Evolutionary conservation across 2,329 filamentous ascomycete genomes (phyloP).

Genomic region (Colletotrichum nymphaeae): DNA sequence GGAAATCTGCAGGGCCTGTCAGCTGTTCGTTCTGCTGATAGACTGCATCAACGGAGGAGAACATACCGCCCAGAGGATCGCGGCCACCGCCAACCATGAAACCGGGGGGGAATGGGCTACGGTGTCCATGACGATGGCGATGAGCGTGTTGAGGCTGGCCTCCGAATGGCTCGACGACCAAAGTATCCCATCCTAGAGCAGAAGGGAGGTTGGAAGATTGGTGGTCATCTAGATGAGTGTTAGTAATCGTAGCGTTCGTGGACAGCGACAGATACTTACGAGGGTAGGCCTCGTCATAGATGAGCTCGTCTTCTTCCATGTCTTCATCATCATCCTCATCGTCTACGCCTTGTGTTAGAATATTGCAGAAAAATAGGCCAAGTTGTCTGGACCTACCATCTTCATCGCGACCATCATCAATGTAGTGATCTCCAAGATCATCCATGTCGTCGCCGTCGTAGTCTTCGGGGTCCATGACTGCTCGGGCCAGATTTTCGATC

Average conservation of each 20-base stretch:
- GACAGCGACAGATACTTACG: constrained; percentile 53
- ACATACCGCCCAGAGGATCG: constrained; percentile 53
- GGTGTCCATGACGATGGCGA: constrained; percentile 66
- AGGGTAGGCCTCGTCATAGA: constrained; percentile 70
- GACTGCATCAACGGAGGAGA: neutral
- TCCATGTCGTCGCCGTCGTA: constrained; percentile 66
- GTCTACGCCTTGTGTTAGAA: constrained; percentile 45
- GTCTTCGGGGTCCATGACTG: constrained; percentile 62
- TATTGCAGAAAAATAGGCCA: neutral
- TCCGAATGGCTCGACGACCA: constrained; percentile 62
- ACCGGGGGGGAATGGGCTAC: constrained; percentile 69
- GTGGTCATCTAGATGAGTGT: constrained; percentile 51
- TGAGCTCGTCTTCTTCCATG: constrained; percentile 74
- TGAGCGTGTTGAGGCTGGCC: constrained; percentile 58
- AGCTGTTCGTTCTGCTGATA: neutral
- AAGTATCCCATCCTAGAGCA: constrained; percentile 68
- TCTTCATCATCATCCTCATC: constrained; percentile 76
- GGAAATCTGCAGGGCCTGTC: constrained; percentile 53
- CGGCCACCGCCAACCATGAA: constrained; percentile 66
- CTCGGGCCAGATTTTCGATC: constrained; percentile 67
- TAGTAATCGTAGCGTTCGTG: constrained; percentile 6
- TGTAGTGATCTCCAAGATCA: constrained; percentile 62
- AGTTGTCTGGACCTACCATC: constrained; percentile 55
- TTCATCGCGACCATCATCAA: constrained; percentile 70
- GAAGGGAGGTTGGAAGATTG: constrained; percentile 56